A percentile compares a stretch with the other conserved stretches of the same genome.
phyloP scores from a whole-genome alignment of 805 yeast species.

The Vanderwaltozyma polyspora region DNA sequence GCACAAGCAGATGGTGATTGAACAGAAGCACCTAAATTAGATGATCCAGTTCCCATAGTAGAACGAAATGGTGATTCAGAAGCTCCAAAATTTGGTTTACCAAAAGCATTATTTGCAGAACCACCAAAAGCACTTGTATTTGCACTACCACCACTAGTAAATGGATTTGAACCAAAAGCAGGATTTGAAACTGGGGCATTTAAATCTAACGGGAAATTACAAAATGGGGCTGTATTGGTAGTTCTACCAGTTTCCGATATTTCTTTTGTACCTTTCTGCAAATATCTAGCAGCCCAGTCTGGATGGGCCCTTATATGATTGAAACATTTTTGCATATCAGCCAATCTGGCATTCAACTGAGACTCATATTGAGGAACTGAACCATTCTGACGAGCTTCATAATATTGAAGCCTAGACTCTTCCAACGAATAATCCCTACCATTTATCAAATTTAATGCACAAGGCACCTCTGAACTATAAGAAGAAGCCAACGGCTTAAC shows the following conservation, averaged over 20 bases:
- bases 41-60: background rate
- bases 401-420: conserved; percentile 38
- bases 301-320: conserved; percentile 30
- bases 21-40: too few relatives aligned
- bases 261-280: conserved; percentile 35
- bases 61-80: conserved; percentile 14
- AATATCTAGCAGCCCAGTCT: conserved; percentile 43
- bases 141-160: conserved; percentile 1
- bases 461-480: conserved; percentile 40
- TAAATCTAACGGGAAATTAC: conserved; percentile 27
- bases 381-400: conserved; percentile 32
- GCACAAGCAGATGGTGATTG: conserved; percentile 2
- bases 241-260: conserved; percentile 17
- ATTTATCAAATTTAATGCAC: conserved; percentile 36
- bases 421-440: conserved; percentile 46
- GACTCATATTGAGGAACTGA: conserved; percentile 30
- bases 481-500: conserved; percentile 31
- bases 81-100: conserved; percentile 4
- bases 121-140: conserved; percentile 9
- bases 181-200: too few relatives aligned
- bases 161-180: conserved; percentile 9
- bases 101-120: conserved; percentile 13
- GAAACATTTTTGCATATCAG: conserved; percentile 38
- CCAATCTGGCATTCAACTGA: conserved; percentile 31
- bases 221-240: conserved; percentile 22